Evolutionary conservation across 257 asterid genomes (phyloP).

Genomic region (Scutellaria galericulata): DNA sequence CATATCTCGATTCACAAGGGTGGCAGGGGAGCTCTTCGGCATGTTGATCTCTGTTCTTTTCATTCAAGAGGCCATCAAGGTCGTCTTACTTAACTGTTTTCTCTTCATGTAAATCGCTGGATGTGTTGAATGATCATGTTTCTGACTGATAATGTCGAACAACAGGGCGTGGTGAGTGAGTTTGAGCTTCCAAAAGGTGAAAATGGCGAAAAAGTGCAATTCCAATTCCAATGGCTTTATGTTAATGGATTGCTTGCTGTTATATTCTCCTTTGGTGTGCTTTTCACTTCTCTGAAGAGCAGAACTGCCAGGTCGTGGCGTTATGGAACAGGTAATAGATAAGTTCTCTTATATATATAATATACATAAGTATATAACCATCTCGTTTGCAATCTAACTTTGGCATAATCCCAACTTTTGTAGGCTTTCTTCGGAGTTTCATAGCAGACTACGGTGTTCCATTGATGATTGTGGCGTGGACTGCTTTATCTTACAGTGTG

Average conservation of each 20-base stretch:
- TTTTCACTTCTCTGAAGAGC: slow-evolving; percentile 53
- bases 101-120: background rate
- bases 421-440: slow-evolving; percentile 52
- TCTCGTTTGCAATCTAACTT: background rate
- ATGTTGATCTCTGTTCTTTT: slow-evolving; percentile 87
- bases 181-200: slow-evolving; percentile 55
- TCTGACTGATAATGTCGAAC: slow-evolving; percentile 19
- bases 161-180: slow-evolving; percentile 58
- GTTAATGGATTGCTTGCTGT: slow-evolving; percentile 58
- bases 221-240: slow-evolving; percentile 55
- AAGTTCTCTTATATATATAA: background rate
- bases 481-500: slow-evolving; percentile 52
- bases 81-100: slow-evolving; percentile 14
- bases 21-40: slow-evolving; percentile 93
- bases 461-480: slow-evolving; percentile 56
- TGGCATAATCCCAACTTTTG: background rate
- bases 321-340: slow-evolving; percentile 49
- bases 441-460: slow-evolving; percentile 73
- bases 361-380: background rate
- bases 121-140: background rate
- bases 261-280: slow-evolving; percentile 53
- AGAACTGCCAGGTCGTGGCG: slow-evolving; percentile 63
- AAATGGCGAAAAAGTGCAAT: slow-evolving; percentile 36
- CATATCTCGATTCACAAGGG: slow-evolving; percentile 80
- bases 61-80: slow-evolving; percentile 90